Base-by-base conservation (phyloP, 352 stramenopile genomes). In the Pythium diclinum region DNA sequence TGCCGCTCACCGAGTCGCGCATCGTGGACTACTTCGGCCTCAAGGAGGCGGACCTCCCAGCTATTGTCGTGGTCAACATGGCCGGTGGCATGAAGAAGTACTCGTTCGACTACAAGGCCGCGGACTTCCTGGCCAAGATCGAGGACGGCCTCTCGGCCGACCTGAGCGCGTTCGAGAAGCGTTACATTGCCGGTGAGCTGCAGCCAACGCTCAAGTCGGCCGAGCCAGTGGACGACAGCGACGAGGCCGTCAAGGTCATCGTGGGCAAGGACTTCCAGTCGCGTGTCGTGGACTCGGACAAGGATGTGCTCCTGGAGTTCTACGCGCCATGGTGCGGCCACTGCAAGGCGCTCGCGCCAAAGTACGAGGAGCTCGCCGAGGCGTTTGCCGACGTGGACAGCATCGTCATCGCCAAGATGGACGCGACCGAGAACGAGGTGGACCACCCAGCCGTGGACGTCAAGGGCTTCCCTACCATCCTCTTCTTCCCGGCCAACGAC, bases 331-430 rank as follows among this genome's bases (percentile, higher is more conserved):
- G 83, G 83, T 91, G 83, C 76, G 82, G 82, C 33, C 76, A 88
- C 72, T 96, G 81, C 72, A 96, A 81, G 81, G 68, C 81, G n/a
- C 81, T 98, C 19, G 88, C 85, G 10, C 92, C 92, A 49, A 91
- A 90, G 73, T 97, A 95, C 74, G 88, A 96, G 65, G 88, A 96
- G 74, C 77, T 97, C 56, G 91, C 85, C 23, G 85, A 94, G 73
- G 84, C 79, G 53, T 97, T 96, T 63, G 79, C 85, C 2, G 81
- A 96, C 57, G 88, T 97, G 33, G 86, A 97, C 64, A 93, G 82
- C 67, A 88, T 98, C 46, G 62, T 98, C 44, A 97, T 98, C 69
- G 94, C 85, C 65, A 98, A 98, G 90, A 98, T 98, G 73, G 95
- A 98, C 72, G 82, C 92, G 36, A 98, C 93, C 3, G 91, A 91